These are phyloP conservation scores for Candida dendrica DNA, from an alignment of 805 yeast species.

Conservation along the genomic window DNA sequence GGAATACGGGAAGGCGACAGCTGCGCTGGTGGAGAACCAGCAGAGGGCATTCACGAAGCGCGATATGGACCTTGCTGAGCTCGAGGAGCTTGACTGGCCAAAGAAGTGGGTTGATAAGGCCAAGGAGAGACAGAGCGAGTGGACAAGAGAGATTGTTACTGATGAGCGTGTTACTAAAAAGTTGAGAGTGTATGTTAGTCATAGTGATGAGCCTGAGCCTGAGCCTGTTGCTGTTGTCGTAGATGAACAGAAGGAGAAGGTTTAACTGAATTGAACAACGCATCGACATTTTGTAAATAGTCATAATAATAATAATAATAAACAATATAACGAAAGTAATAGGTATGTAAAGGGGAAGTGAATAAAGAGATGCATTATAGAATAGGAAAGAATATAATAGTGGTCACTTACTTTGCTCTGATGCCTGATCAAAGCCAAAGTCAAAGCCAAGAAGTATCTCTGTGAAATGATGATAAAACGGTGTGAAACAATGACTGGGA, in stretches of 20 bases:
- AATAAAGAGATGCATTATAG: too few relatives aligned
- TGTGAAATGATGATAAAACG: too few relatives aligned
- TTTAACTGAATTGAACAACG: too few relatives aligned
- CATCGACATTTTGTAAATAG: too few relatives aligned
- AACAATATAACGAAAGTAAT: too few relatives aligned
- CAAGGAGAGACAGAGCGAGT: constrained; percentile 68
- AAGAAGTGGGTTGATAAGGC: constrained; percentile 74
- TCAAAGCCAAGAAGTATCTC: too few relatives aligned
- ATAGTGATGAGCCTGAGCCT: neutral
- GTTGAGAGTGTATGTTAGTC: constrained; percentile 37
- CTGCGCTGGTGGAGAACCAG: constrained; percentile 38
- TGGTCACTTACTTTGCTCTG: too few relatives aligned
- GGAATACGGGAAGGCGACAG: constrained; percentile 47
- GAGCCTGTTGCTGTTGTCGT: constrained; percentile 1
- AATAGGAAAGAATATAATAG: too few relatives aligned
- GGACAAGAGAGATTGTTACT: constrained; percentile 69
- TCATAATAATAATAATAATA: too few relatives aligned
- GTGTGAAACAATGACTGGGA: too few relatives aligned
- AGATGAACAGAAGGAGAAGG: constrained; percentile 1
- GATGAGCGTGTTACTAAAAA: constrained; percentile 60
- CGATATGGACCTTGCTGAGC: constrained; percentile 34
- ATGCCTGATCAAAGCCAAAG: too few relatives aligned
- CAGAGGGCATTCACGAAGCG: constrained; percentile 42
- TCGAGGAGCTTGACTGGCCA: constrained; percentile 88
- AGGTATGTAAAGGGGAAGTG: too few relatives aligned